These are phyloP conservation scores for Daldinia loculata DNA, from an alignment of 495 filamentous ascomycete species.

Conservation along the genomic window DNA sequence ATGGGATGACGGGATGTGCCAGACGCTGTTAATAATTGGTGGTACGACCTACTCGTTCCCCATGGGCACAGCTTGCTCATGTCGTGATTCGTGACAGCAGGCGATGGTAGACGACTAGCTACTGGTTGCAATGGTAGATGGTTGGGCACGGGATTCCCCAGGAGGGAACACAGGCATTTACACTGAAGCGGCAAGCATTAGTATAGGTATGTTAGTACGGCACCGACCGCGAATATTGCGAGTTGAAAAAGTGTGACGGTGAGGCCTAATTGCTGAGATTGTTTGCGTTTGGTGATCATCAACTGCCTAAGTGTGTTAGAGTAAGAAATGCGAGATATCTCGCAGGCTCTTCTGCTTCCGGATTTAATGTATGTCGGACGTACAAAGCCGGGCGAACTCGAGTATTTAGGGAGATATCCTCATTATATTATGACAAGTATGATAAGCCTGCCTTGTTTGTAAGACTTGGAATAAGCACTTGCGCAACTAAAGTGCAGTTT, in stretches of 20 bases:
- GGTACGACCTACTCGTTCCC: conserved; percentile 36
- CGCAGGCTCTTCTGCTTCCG: background rate
- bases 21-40: conserved; percentile 28
- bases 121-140: conserved; percentile 26
- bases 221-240: conserved; percentile 22
- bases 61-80: conserved; percentile 34
- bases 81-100: conserved; percentile 35
- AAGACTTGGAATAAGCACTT: conserved; percentile 31
- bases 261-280: background rate
- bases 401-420: background rate
- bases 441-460: conserved; percentile 4
- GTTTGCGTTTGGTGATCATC: background rate
- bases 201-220: conserved; percentile 5
- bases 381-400: background rate
- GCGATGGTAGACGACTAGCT: conserved; percentile 12
- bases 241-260: background rate
- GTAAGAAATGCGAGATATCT: background rate
- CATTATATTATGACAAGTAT: conserved; percentile 1
- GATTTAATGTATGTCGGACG: background rate
- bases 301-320: background rate
- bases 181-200: conserved; percentile 30
- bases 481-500: conserved; percentile 22
- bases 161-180: conserved; percentile 28
- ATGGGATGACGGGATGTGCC: conserved; percentile 20
- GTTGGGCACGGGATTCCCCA: conserved; percentile 24